Conservation (phyloP, 2,329 filamentous ascomycete species). For the Neofusicoccum laricinum region DNA sequence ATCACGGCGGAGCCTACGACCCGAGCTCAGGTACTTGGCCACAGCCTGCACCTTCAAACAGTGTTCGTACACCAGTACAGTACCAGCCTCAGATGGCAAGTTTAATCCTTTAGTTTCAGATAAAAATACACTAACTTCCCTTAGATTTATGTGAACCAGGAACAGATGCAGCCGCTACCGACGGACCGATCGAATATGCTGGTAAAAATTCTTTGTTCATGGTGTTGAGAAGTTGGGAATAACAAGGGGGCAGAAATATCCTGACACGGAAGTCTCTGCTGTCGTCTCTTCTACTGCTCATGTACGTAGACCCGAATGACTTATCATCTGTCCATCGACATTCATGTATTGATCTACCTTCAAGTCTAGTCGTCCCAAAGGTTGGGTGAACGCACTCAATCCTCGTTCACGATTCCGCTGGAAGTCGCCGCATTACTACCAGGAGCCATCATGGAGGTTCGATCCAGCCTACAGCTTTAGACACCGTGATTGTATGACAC, state of each 20-base stretch:
- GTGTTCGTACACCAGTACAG: neutral
- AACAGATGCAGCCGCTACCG: neutral
- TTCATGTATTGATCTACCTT: neutral
- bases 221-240: neutral
- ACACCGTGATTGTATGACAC: neutral
- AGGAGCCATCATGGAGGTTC: constrained; percentile 5
- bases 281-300: neutral
- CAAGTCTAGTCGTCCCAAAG: constrained; percentile 19
- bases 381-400: constrained; percentile 23
- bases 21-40: neutral
- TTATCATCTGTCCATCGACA: too few relatives aligned
- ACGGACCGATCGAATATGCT: neutral
- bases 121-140: too few relatives aligned
- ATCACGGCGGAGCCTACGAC: constrained; percentile 7
- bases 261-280: neutral
- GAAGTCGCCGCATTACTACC: constrained; percentile 12
- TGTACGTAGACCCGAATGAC: neutral
- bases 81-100: neutral
- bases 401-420: neutral
- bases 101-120: too few relatives aligned
- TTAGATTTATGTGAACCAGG: neutral
- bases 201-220: constrained; percentile 2
- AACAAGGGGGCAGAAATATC: neutral
- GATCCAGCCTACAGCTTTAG: neutral
- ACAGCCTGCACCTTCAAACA: neutral